These are phyloP conservation scores for Amanita rimosa DNA, from an alignment of 768 basidiomycete genomes.

Conservation along the genomic window DNA sequence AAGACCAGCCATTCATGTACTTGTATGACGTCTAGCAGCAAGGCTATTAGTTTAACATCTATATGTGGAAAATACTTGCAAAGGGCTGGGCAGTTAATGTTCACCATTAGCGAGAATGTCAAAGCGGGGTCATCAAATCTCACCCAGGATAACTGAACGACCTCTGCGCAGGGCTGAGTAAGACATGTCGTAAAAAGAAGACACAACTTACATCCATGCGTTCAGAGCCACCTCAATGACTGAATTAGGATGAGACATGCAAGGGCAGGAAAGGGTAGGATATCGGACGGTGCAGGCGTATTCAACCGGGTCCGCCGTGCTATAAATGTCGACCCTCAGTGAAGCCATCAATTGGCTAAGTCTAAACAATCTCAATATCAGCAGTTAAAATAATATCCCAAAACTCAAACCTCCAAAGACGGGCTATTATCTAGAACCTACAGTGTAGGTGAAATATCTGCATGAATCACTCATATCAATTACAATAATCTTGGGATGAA, in stretches of 20 bases:
- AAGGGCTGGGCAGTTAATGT: neutral
- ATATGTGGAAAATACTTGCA: neutral
- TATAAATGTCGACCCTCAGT: neutral
- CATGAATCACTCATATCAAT: neutral
- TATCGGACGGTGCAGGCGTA: neutral
- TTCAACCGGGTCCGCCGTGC: neutral
- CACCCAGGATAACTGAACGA: conserved; percentile 1
- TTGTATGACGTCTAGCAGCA: conserved; percentile 11
- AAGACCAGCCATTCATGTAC: conserved; percentile 16
- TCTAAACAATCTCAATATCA: too few relatives aligned
- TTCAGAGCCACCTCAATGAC: neutral
- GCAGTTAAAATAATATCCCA: neutral
- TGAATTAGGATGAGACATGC: neutral
- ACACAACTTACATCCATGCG: neutral
- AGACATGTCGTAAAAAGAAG: neutral
- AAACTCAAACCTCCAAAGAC: neutral
- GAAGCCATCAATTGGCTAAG: neutral
- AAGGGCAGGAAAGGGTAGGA: neutral
- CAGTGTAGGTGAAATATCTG: neutral
- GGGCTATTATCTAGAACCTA: neutral
- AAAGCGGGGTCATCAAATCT: neutral
- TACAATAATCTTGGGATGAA: neutral
- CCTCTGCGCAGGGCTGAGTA: neutral
- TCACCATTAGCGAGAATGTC: neutral
- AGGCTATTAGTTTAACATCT: neutral